phyloP scores from a whole-genome alignment of 441 rosid genomes.

The Daphne laureola region DNA sequence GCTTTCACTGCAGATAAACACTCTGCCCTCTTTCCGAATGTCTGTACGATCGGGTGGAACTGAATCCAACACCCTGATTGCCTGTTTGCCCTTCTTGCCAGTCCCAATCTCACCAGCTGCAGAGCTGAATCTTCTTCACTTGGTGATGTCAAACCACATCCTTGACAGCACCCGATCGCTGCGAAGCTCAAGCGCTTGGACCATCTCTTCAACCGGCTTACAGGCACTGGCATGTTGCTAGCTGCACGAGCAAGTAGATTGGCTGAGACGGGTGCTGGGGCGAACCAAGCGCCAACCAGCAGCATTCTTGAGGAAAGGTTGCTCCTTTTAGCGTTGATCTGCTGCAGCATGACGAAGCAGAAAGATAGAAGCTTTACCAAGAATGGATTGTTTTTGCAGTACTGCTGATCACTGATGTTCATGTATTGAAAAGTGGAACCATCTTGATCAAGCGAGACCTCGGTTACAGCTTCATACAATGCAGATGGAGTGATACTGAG shows the following conservation, averaged over 20 bases:
- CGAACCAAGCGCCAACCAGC: slow-evolving; percentile 86
- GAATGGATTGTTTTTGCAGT: slow-evolving; percentile 65
- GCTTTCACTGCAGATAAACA: slow-evolving; percentile 62
- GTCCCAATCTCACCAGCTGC: slow-evolving; percentile 67
- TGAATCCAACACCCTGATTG: slow-evolving; percentile 76
- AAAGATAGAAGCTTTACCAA: slow-evolving; percentile 52
- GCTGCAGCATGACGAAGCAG: slow-evolving; percentile 52
- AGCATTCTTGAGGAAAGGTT: slow-evolving; percentile 68
- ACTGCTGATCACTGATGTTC: slow-evolving; percentile 47
- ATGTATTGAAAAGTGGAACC: slow-evolving; percentile 31
- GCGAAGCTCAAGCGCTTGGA: slow-evolving; percentile 41
- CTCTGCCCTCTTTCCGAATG: slow-evolving; percentile 51
- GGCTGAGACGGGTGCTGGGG: slow-evolving; percentile 60
- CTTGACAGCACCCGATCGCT: slow-evolving; percentile 49
- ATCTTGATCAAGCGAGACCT: slow-evolving; percentile 42
- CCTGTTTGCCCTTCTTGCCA: slow-evolving; percentile 50
- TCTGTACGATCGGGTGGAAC: slow-evolving; percentile 65
- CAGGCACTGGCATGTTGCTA: slow-evolving; percentile 42
- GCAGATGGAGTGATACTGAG: slow-evolving; percentile 60
- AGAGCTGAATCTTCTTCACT: slow-evolving; percentile 74
- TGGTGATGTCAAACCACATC: slow-evolving; percentile 62
- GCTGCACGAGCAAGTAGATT: slow-evolving; percentile 63
- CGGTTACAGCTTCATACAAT: slow-evolving; percentile 65
- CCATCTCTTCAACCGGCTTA: slow-evolving; percentile 55
- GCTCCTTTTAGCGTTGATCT: slow-evolving; percentile 50